Base-by-base conservation (phyloP, 805 yeast genomes). In the Cyberlindnera subsufficiens region DNA sequence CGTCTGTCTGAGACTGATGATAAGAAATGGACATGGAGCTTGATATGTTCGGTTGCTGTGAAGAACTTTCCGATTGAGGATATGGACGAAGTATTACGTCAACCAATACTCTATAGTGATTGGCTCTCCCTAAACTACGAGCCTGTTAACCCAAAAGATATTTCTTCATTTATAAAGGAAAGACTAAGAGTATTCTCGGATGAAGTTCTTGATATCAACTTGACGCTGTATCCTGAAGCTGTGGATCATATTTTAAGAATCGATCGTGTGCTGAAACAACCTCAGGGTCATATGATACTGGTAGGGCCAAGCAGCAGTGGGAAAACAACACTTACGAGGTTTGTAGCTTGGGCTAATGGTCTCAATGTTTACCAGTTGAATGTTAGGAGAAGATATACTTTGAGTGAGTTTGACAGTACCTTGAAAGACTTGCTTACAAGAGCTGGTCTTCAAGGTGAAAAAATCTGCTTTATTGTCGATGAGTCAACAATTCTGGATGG, bases 281-380 rank as follows among this genome's bases (percentile, higher is more conserved):
- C 82, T 0, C 97, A 90, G 55, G 98, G 98, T 0, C 98, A 91
- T 60, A 61, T 86, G 69, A 86, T 91, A 49, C 59, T 91, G 32
- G 83, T 86, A 17, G 98, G 97, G 0, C 78, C 86, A 1, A 74
- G 87, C 42, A 76, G 95, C 1, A 78, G 89, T 51, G 97, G 97
- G 1, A 86, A 86, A 59, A 74, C 87, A 0, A 81, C 90, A 0
- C 55, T 89, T 42, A 69, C 85, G 0, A 75, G 79, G 47, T 91
- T 91, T 70, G 96, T 86, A 5, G 79, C 95, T 0, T 91, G 98
- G 98, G 77, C 89, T 65, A 85, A 86, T 58, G 96, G 96, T 0
- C 56, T 86, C 16, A 72, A 68, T 22, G 69, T 80, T 0, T 64
- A 71, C 16, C 86, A 80, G 47, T 68, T 91, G 30, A 66, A 65